Conservation (phyloP, 179 eudicot genomes). For the Sideroxylon spinosum region DNA sequence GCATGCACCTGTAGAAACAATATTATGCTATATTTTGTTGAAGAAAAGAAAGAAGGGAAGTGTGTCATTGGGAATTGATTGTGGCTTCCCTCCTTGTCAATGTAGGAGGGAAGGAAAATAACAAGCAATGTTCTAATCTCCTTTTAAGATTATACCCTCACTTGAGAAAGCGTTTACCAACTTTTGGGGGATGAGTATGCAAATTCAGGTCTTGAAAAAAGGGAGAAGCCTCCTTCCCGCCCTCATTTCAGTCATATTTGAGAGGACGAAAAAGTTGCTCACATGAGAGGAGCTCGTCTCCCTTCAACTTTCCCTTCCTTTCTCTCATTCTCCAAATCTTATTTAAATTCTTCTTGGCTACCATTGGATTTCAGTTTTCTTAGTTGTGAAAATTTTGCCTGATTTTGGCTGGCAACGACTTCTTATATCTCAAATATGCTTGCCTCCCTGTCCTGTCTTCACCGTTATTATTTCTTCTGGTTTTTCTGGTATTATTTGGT, state of each 20-base stretch:
- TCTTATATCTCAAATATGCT: not conserved
- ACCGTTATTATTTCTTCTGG: not conserved
- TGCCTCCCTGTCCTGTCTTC: not conserved
- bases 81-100: no score
- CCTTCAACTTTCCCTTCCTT: not conserved
- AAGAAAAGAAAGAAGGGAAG: not conserved
- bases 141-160: not conserved
- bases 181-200: not conserved
- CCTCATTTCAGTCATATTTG: not conserved
- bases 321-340: not conserved
- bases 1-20: not conserved
- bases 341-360: not conserved
- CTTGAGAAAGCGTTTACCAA: not conserved
- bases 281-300: not conserved
- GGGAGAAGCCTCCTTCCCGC: not conserved
- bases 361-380: not conserved
- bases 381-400: not conserved
- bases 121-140: no score
- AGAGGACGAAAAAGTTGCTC: not conserved
- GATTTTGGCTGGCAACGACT: not conserved
- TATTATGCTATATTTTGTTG: not conserved
- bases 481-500: no score
- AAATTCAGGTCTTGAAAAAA: not conserved
- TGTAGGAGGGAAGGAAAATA: no score
- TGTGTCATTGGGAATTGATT: not conserved